Percentiles rank a stretch among this genome's conserved stretches.
phyloP scores from a whole-genome alignment of 2,329 filamentous ascomycete species.

The Botrytis medusae region DNA sequence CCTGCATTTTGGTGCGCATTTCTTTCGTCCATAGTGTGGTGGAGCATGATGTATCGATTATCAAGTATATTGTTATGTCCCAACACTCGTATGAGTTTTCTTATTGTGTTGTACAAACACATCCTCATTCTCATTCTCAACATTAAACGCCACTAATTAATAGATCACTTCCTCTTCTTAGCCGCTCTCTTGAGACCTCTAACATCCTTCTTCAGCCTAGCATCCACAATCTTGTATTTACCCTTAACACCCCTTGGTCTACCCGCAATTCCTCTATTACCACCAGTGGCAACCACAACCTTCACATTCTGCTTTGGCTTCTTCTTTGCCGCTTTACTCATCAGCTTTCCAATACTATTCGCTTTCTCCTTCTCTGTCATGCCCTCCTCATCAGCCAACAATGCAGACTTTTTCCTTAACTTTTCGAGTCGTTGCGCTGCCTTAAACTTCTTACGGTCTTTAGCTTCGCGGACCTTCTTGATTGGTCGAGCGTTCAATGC shows the following conservation, averaged over 20 bases:
- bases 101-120: background rate
- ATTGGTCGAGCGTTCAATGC: constrained; percentile 94
- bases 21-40: background rate
- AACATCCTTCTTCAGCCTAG: constrained; percentile 94
- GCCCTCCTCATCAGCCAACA: constrained; percentile 83
- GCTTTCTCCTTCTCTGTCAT: constrained; percentile 97
- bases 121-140: background rate
- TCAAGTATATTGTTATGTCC: background rate
- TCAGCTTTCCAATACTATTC: constrained; percentile 74
- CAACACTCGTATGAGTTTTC: background rate
- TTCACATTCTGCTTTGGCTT: constrained; percentile 81
- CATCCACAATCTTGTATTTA: constrained; percentile 95
- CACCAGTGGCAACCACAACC: constrained; percentile 82
- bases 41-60: background rate
- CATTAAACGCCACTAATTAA: background rate
- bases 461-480: constrained; percentile 97
- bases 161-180: constrained; percentile 63
- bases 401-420: constrained; percentile 92
- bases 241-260: constrained; percentile 91
- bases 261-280: constrained; percentile 82
- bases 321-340: constrained; percentile 80
- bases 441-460: constrained; percentile 96
- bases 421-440: constrained; percentile 89
- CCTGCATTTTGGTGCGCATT: background rate
- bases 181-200: constrained; percentile 77